phyloP scores from a whole-genome alignment of 331 rosid species.

The Malus hybrid region DNA sequence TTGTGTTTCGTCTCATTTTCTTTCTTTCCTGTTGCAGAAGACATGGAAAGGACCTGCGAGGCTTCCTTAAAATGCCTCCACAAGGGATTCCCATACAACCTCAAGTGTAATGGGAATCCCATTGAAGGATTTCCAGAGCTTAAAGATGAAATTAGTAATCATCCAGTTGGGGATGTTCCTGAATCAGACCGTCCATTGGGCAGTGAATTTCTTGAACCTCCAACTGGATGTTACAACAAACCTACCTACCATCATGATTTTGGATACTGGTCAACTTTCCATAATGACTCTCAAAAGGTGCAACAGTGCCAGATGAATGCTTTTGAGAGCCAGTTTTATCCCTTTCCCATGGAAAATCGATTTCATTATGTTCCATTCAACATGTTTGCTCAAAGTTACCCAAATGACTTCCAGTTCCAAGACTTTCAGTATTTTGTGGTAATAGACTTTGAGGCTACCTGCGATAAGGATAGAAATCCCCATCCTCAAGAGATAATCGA shows the following conservation, averaged over 20 bases:
- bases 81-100: constrained; percentile 55
- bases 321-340: constrained; percentile 56
- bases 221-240: constrained; percentile 49
- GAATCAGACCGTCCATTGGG: constrained; percentile 37
- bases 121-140: constrained; percentile 39
- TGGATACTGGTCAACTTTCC: constrained; percentile 57
- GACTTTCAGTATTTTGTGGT: constrained; percentile 95
- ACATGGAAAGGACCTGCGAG: constrained; percentile 70
- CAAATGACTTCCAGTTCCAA: constrained; percentile 55
- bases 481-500: constrained; percentile 94
- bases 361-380: constrained; percentile 57
- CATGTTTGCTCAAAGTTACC: constrained; percentile 59
- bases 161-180: constrained; percentile 44
- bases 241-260: constrained; percentile 55
- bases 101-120: constrained; percentile 51
- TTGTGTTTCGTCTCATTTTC: constrained; percentile 6
- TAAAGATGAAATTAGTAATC: constrained; percentile 38
- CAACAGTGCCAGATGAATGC: constrained; percentile 69
- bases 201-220: constrained; percentile 50
- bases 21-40: constrained; percentile 47
- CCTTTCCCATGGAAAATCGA: constrained; percentile 52
- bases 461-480: constrained; percentile 79
- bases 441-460: constrained; percentile 96
- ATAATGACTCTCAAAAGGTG: constrained; percentile 57
- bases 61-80: constrained; percentile 83